Conservation (phyloP, 371 early-diverging fungal genomes). For the Mucor ambiguus region DNA sequence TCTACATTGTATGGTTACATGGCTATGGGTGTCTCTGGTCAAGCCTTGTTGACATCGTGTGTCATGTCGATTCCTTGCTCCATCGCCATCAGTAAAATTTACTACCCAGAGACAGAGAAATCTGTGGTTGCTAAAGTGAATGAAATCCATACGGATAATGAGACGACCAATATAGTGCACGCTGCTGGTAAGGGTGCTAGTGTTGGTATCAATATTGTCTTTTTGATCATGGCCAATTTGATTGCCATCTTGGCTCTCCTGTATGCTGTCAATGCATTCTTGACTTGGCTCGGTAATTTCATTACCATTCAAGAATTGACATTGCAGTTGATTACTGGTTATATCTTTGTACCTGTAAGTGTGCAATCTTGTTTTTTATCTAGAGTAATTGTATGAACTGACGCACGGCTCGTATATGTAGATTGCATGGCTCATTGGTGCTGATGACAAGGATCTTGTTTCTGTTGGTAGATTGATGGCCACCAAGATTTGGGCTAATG, state of each 20-base stretch:
- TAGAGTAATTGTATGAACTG: background rate
- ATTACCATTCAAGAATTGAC: slow-evolving; percentile 67
- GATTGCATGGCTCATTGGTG: slow-evolving; percentile 80
- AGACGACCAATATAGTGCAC: slow-evolving; percentile 76
- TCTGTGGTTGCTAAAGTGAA: slow-evolving; percentile 72
- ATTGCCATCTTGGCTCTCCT: slow-evolving; percentile 55
- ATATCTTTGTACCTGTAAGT: slow-evolving; percentile 70
- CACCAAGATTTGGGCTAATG: slow-evolving; percentile 82
- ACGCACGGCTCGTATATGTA: background rate
- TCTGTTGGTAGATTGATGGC: slow-evolving; percentile 75
- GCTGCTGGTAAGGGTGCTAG: slow-evolving; percentile 89
- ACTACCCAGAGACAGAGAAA: slow-evolving; percentile 83
- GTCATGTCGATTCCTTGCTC: slow-evolving; percentile 91
- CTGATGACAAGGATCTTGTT: slow-evolving; percentile 57
- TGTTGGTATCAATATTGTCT: slow-evolving; percentile 76
- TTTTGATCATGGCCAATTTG: slow-evolving; percentile 80
- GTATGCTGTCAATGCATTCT: slow-evolving; percentile 66
- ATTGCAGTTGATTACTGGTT: slow-evolving; percentile 74
- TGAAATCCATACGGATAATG: slow-evolving; percentile 30
- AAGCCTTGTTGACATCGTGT: slow-evolving; percentile 75
- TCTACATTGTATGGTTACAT: slow-evolving; percentile 75
- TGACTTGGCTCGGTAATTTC: slow-evolving; percentile 80
- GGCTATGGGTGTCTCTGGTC: slow-evolving; percentile 61
- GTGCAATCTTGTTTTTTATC: no score
- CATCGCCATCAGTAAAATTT: slow-evolving; percentile 82